Conservation (phyloP, 2,329 filamentous ascomycete genomes). For the Sarocladium kiliense region DNA sequence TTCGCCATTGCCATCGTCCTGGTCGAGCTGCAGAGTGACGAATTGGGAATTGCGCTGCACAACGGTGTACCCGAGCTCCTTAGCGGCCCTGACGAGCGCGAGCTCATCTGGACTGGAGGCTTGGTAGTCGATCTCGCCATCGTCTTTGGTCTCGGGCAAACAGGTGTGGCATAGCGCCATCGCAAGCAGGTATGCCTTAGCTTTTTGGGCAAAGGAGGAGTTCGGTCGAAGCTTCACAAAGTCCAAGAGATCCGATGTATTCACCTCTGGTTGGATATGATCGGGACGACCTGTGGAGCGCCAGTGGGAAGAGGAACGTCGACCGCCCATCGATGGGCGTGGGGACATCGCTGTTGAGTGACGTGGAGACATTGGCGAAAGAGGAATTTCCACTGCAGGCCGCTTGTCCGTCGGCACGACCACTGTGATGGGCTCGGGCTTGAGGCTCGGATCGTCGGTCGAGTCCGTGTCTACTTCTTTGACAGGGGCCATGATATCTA, state of each 20-base stretch:
- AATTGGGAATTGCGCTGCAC: slow-evolving; percentile 67
- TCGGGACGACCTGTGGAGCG: slow-evolving; percentile 42
- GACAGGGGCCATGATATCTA: slow-evolving; percentile 15
- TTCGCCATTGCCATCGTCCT: slow-evolving; percentile 30
- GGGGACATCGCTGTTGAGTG: not conserved
- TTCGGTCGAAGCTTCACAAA: slow-evolving; percentile 73
- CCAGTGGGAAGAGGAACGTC: slow-evolving; percentile 46
- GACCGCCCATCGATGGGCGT: slow-evolving; percentile 25
- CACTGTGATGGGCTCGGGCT: slow-evolving; percentile 21
- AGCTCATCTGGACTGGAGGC: slow-evolving; percentile 87
- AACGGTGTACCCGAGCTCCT: slow-evolving; percentile 78
- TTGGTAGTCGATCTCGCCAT: slow-evolving; percentile 74
- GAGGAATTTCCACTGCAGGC: slow-evolving; percentile 15
- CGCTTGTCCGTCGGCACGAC: slow-evolving; percentile 25
- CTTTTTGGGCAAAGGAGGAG: slow-evolving; percentile 72
- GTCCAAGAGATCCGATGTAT: slow-evolving; percentile 69
- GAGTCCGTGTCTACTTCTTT: slow-evolving; percentile 17
- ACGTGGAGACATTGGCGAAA: slow-evolving; percentile 22
- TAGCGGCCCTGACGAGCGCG: slow-evolving; percentile 76
- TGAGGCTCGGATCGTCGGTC: slow-evolving; percentile 18
- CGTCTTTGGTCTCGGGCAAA: slow-evolving; percentile 65
- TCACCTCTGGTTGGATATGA: slow-evolving; percentile 50
- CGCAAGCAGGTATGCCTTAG: slow-evolving; percentile 75
- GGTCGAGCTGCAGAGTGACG: slow-evolving; percentile 48
- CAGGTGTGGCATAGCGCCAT: slow-evolving; percentile 90